Conservation (phyloP, 2,329 filamentous ascomycete species). For the Aplosporella prunicola region DNA sequence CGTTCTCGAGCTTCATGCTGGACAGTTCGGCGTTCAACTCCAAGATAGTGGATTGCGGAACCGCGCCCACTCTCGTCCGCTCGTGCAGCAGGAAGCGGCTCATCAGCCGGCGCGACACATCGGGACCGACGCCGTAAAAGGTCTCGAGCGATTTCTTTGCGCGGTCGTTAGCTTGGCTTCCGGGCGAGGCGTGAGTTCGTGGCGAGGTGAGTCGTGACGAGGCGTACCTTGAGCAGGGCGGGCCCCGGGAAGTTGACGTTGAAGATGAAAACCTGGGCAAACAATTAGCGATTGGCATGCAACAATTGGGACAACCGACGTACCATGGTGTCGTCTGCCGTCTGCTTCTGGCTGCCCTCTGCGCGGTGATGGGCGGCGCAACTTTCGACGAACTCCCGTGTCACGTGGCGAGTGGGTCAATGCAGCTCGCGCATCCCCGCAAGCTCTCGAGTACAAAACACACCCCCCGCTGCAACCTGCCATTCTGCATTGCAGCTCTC, state of each 20-base stretch:
- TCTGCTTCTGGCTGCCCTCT: too few species aligned
- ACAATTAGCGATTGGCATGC: background rate
- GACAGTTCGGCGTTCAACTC: conserved; percentile 78
- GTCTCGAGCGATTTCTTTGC: conserved; percentile 61
- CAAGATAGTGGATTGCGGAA: conserved; percentile 68
- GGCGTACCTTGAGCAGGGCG: conserved; percentile 68
- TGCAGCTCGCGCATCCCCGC: background rate
- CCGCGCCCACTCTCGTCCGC: conserved; percentile 63
- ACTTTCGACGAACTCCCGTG: too few species aligned
- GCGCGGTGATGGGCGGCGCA: too few species aligned
- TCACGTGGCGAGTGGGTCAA: too few species aligned
- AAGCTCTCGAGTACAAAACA: too few species aligned
- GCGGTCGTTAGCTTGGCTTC: conserved; percentile 13
- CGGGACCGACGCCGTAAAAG: conserved; percentile 77
- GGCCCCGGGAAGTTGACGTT: conserved; percentile 77
- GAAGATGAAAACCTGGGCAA: conserved; percentile 65
- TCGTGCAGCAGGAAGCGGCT: conserved; percentile 85
- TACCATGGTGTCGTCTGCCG: too few species aligned
- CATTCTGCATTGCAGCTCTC: conserved; percentile 10
- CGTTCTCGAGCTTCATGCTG: conserved; percentile 88
- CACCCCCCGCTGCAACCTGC: too few species aligned
- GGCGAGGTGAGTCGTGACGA: conserved; percentile 8
- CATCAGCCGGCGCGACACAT: conserved; percentile 63
- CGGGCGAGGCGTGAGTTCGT: conserved; percentile 3
- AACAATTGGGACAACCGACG: too few species aligned